Evolutionary conservation across 352 stramenopile genomes (phyloP).

Genomic region (Elongisporangium anandrum): DNA sequence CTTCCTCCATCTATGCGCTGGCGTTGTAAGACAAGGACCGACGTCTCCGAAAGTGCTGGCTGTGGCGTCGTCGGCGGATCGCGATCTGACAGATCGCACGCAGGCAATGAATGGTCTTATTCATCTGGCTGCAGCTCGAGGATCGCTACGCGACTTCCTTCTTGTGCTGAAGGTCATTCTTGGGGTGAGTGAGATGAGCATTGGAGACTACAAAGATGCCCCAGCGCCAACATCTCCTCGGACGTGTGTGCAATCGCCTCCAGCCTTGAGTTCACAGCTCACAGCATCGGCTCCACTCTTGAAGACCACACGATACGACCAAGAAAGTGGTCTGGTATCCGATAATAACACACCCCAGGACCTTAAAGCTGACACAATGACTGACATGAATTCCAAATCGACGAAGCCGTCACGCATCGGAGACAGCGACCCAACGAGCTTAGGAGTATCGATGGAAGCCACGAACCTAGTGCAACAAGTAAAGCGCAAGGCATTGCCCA

Average conservation of each 20-base stretch:
- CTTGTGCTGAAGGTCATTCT: slow-evolving; percentile 51
- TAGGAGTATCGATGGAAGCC: neutral
- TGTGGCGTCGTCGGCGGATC: slow-evolving; percentile 17
- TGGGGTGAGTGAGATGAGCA: slow-evolving; percentile 18
- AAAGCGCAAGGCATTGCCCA: slow-evolving; percentile 28
- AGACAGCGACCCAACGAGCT: neutral
- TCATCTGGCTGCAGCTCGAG: slow-evolving; percentile 42
- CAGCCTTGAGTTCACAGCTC: slow-evolving; percentile 5
- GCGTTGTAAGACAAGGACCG: slow-evolving; percentile 5
- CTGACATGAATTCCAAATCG: neutral
- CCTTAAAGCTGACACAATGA: neutral
- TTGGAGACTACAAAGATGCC: slow-evolving; percentile 16
- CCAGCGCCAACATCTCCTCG: slow-evolving; percentile 5
- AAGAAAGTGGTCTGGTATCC: neutral
- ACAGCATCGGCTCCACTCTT: slow-evolving; percentile 26
- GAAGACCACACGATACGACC: slow-evolving; percentile 5
- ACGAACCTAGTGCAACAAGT: slow-evolving; percentile 14
- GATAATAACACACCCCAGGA: neutral
- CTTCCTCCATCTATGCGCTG: slow-evolving; percentile 35
- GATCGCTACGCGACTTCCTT: slow-evolving; percentile 53
- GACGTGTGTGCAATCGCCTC: slow-evolving; percentile 13
- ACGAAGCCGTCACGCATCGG: neutral
- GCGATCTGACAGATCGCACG: slow-evolving; percentile 34
- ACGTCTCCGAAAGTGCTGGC: slow-evolving; percentile 29
- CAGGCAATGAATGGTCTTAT: slow-evolving; percentile 51